A percentile compares a stretch with the other conserved stretches of the same genome.
Evolutionary conservation across 2,329 filamentous ascomycete species (phyloP).

Genomic region (Huntiella bhutanensis): DNA sequence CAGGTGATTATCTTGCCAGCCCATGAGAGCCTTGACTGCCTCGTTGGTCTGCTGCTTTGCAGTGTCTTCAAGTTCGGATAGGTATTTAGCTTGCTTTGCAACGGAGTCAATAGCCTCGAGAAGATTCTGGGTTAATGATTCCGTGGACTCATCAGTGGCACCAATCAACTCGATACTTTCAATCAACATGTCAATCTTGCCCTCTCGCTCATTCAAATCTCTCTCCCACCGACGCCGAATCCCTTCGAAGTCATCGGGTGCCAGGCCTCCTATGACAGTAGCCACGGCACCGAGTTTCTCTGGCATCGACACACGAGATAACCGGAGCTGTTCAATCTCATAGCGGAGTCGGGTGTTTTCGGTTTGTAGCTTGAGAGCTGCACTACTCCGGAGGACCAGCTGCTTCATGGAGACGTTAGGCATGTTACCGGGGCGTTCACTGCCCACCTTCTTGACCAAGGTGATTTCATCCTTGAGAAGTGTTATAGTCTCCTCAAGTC

Average conservation of each 20-base stretch:
- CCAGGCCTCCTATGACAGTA: not conserved
- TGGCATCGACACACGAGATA: not conserved
- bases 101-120: no score
- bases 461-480: not conserved
- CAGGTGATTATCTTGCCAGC: no score
- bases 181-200: no score
- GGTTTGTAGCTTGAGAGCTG: not conserved
- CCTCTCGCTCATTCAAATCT: not conserved
- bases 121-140: no score
- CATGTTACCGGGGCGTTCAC: not conserved
- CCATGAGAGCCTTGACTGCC: no score
- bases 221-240: not conserved
- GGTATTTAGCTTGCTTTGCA: no score
- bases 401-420: not conserved
- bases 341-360: constrained; percentile 1
- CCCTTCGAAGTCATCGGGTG: not conserved
- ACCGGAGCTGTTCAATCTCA: not conserved
- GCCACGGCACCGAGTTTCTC: not conserved
- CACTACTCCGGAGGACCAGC: not conserved
- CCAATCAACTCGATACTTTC: no score
- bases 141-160: no score
- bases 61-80: no score
- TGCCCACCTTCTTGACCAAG: not conserved
- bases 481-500: not conserved
- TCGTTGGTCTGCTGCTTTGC: no score